These are phyloP conservation scores for Albophoma yamanashiensis DNA, from an alignment of 2,329 filamentous ascomycete genomes.

Conservation along the genomic window DNA sequence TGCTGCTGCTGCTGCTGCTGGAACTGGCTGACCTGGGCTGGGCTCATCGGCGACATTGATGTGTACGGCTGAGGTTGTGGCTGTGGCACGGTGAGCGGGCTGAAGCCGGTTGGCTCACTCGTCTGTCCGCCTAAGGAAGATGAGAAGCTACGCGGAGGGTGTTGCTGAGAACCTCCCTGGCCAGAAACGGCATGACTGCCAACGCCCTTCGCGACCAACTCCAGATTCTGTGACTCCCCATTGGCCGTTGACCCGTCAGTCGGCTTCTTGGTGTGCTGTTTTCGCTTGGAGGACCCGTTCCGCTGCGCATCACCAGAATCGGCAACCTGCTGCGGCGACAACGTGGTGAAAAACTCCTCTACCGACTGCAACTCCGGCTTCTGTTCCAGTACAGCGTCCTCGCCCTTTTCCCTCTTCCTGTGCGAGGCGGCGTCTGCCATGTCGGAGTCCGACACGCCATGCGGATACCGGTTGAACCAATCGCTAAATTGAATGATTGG, in stretches of 20 bases:
- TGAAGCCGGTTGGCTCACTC: constrained; percentile 27
- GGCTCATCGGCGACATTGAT: constrained; percentile 41
- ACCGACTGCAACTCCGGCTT: constrained; percentile 87
- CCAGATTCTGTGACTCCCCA: constrained; percentile 1
- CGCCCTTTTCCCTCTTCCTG: constrained; percentile 63
- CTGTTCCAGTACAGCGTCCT: constrained; percentile 82
- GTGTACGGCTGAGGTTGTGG: constrained; percentile 32
- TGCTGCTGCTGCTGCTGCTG: constrained; percentile 22
- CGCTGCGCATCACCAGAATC: constrained; percentile 22
- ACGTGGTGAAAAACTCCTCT: constrained; percentile 82
- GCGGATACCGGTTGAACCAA: constrained; percentile 93
- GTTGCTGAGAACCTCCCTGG: constrained; percentile 8
- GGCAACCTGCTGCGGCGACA: constrained; percentile 53
- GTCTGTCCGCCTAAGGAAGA: constrained; percentile 28
- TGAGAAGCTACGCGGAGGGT: constrained; percentile 26
- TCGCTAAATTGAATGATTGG: constrained; percentile 90
- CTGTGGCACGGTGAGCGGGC: constrained; percentile 28
- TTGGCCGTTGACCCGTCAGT: constrained; percentile 3
- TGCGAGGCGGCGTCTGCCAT: constrained; percentile 64
- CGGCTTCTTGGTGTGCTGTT: constrained; percentile 25
- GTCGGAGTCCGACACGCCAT: constrained; percentile 76
- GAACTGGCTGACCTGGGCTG: constrained; percentile 30
- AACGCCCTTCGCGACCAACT: constrained; percentile 1
- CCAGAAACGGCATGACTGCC: constrained; percentile 3
- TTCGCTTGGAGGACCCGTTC: constrained; percentile 20